Percentiles rank a stretch among this genome's conserved stretches.
These are phyloP conservation scores for Chrysoporthe puriensis DNA, from an alignment of 2,329 filamentous ascomycete genomes.

Conservation along the genomic window DNA sequence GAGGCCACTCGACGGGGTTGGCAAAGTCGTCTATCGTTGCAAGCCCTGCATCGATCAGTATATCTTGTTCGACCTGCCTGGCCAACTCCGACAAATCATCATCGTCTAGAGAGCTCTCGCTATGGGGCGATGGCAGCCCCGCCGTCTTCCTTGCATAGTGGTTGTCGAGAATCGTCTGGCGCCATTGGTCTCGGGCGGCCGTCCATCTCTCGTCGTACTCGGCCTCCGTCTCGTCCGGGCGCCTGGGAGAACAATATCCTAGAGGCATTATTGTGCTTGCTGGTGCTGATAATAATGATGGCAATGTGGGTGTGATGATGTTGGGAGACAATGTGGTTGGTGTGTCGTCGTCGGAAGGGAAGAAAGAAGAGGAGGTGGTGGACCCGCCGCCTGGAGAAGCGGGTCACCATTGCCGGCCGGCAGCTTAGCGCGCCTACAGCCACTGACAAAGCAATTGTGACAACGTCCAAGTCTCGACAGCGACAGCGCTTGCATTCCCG, in stretches of 20 bases:
- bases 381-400: too few relatives aligned
- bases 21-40: not conserved
- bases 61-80: not conserved
- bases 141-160: constrained; percentile 5
- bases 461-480: too few relatives aligned
- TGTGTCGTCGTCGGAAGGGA: too few relatives aligned
- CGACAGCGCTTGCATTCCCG: too few relatives aligned
- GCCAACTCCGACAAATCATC: not conserved
- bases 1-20: not conserved
- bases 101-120: not conserved
- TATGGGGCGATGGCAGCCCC: too few relatives aligned
- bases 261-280: not conserved
- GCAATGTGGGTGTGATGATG: too few relatives aligned
- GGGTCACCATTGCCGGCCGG: too few relatives aligned
- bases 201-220: constrained; percentile 7
- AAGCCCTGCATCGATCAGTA: constrained; percentile 5
- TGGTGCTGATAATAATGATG: not conserved
- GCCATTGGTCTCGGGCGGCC: constrained; percentile 4
- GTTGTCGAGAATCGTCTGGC: constrained; percentile 6
- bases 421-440: too few relatives aligned
- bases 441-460: too few relatives aligned
- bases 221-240: constrained; percentile 1
- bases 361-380: too few relatives aligned
- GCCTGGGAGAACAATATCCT: not conserved
- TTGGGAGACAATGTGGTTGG: too few relatives aligned